Conservation (phyloP, 768 basidiomycete genomes). For the Naganishia kalamii region DNA sequence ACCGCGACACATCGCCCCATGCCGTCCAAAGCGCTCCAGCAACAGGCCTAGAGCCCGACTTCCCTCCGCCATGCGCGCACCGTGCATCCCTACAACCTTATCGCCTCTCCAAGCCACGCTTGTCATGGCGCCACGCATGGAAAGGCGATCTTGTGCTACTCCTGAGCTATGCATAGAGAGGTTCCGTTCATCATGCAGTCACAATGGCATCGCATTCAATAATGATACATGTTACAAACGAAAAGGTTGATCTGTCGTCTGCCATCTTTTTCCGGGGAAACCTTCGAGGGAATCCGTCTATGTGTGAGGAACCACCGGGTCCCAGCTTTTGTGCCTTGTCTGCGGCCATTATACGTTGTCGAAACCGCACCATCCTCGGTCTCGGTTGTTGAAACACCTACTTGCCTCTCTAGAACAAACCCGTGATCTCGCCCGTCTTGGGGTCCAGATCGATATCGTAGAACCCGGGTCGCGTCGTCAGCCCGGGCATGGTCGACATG, state of each 20-base stretch:
- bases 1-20: too few species aligned
- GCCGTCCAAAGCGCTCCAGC: too few species aligned
- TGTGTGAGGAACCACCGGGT: neutral
- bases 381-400: conserved; percentile 15
- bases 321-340: neutral
- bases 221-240: conserved; percentile 13
- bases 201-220: neutral
- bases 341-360: conserved; percentile 4
- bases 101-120: too few species aligned
- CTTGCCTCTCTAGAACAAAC: conserved; percentile 61
- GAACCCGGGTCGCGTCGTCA: conserved; percentile 77
- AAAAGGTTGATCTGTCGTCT: conserved; percentile 17
- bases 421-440: conserved; percentile 72
- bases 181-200: too few species aligned
- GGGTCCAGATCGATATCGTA: conserved; percentile 47
- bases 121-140: too few species aligned
- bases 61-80: too few species aligned
- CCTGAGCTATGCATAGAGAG: too few species aligned
- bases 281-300: neutral
- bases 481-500: conserved; percentile 97
- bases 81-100: too few species aligned
- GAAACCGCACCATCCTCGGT: neutral
- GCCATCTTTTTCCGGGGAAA: neutral
- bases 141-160: too few species aligned
- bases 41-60: too few species aligned